Conservation (phyloP, 768 basidiomycete species). For the Phaffia tasmanica region DNA sequence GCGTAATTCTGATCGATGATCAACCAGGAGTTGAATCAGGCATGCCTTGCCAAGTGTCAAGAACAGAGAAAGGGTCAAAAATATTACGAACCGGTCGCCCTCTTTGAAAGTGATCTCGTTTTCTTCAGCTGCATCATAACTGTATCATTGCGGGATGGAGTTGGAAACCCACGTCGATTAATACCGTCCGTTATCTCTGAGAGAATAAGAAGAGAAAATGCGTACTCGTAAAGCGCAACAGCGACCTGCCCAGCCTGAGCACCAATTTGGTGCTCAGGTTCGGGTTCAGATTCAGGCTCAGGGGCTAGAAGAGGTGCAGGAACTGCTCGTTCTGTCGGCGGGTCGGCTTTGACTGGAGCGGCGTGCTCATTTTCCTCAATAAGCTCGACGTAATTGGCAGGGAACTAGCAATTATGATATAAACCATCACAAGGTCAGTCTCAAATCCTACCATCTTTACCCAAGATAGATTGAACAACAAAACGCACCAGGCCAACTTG, state of each 20-base stretch:
- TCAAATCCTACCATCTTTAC: neutral
- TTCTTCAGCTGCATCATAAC: conserved; percentile 81
- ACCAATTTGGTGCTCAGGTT: conserved; percentile 43
- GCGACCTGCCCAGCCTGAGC: conserved; percentile 51
- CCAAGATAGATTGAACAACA: neutral
- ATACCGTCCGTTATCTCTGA: conserved; percentile 24
- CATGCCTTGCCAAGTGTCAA: too few relatives aligned
- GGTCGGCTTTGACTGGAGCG: conserved; percentile 36
- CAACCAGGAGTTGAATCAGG: too few relatives aligned
- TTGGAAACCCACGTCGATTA: neutral
- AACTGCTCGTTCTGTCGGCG: conserved; percentile 44
- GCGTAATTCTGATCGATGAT: too few relatives aligned
- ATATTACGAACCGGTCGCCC: conserved; percentile 63
- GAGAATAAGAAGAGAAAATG: conserved; percentile 5
- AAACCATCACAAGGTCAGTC: neutral
- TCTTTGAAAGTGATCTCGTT: conserved; percentile 80
- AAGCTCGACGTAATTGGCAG: conserved; percentile 79
- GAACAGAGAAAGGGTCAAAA: too few relatives aligned
- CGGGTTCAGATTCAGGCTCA: conserved; percentile 37
- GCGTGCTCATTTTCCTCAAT: conserved; percentile 41
- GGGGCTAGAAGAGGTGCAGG: conserved; percentile 44
- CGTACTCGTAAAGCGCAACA: conserved; percentile 61
- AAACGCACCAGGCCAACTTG: conserved; percentile 55
- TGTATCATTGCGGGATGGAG: conserved; percentile 34
- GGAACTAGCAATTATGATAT: neutral